These are phyloP conservation scores for Yarrowia deformans DNA, from an alignment of 805 yeast species.

Conservation along the genomic window DNA sequence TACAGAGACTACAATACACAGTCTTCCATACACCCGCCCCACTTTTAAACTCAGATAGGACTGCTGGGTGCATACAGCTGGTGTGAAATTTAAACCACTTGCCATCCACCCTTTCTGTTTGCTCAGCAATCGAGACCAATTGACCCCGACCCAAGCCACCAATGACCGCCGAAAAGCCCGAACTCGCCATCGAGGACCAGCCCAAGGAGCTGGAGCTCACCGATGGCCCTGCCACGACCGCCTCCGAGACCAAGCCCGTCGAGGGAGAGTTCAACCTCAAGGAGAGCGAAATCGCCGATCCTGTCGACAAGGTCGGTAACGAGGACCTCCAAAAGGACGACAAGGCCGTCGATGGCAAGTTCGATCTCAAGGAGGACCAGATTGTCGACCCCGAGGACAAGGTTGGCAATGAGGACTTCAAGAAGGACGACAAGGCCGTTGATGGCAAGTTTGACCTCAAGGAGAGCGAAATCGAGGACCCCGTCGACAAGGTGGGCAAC, in stretches of 20 bases:
- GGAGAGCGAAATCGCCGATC: constrained; percentile 18
- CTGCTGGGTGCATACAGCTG: neutral
- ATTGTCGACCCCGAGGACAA: constrained; percentile 6
- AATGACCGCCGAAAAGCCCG: constrained; percentile 35
- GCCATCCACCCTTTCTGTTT: constrained; percentile 1
- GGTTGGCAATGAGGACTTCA: neutral
- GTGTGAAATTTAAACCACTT: constrained; percentile 6
- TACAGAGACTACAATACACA: too few species aligned
- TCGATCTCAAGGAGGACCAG: constrained; percentile 21
- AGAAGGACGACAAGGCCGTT: neutral
- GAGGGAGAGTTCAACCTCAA: constrained; percentile 20
- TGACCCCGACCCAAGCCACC: neutral
- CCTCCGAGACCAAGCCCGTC: constrained; percentile 40
- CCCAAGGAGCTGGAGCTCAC: constrained; percentile 33
- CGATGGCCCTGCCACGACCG: neutral
- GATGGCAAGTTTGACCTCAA: constrained; percentile 21
- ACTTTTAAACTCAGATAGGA: constrained; percentile 19
- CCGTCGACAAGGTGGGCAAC: neutral
- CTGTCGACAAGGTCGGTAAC: neutral
- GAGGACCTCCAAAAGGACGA: constrained; percentile 17
- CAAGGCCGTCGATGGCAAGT: constrained; percentile 4
- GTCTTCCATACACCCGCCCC: neutral
- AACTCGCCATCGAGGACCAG: constrained; percentile 24
- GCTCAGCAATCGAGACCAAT: constrained; percentile 7
- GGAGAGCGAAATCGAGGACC: constrained; percentile 2